Evolutionary conservation across 805 yeast genomes (phyloP).

Genomic region (Tetrapisispora pingtungensis): DNA sequence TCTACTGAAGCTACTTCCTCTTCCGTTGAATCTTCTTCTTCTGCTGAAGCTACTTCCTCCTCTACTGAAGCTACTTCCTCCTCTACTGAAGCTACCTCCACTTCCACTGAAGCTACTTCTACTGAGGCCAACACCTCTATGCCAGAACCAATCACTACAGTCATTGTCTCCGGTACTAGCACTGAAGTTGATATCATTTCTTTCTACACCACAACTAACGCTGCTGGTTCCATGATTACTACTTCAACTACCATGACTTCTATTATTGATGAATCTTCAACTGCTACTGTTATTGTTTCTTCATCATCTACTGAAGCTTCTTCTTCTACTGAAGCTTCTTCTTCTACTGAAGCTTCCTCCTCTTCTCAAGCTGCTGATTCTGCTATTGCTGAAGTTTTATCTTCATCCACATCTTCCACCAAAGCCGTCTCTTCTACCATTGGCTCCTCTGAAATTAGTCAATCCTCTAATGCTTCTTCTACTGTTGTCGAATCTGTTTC

Average conservation of each 20-base stretch:
- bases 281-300: background rate
- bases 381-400: background rate
- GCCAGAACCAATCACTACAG: no score
- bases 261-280: no score
- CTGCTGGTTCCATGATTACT: no score
- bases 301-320: background rate
- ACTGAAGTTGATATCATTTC: no score
- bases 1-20: background rate
- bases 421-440: background rate
- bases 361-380: background rate
- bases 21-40: background rate
- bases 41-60: background rate
- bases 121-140: background rate
- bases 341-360: background rate
- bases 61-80: background rate
- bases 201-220: no score
- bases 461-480: background rate
- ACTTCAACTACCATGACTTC: no score
- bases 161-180: no score
- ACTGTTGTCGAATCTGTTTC: background rate
- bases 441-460: background rate
- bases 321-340: background rate
- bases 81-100: background rate
- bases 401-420: background rate
- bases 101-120: background rate